Evolutionary conservation across 2,329 filamentous ascomycete species (phyloP), one percentile per base, ranked within the genome.

Genomic region (Alternaria brassicae): DNA sequence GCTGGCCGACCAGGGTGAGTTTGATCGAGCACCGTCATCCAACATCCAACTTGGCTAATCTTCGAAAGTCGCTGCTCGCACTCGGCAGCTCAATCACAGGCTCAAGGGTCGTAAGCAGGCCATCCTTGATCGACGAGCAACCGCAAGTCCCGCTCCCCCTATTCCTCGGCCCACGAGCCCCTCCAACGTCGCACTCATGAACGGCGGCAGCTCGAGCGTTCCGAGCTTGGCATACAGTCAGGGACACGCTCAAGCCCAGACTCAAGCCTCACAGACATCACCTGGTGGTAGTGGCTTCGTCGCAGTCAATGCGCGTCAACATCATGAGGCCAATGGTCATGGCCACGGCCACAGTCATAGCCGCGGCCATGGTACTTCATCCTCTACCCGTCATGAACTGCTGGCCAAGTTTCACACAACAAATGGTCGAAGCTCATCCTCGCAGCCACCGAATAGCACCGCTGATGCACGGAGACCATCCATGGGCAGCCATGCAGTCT

Each of bases 81-180:
- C 92, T 12, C 85, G 91, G 37, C 91, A 94, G 75, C 84, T 96
- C 17, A 93, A 93, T 67, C 92, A 95, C 72, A 87, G 90, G 41
- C 80, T 96, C 49, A 91, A 90, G 72, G 89, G 89, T 48, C 88
- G 91, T 50, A 89, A 88, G 70, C 87, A 86, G 53, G 90, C 89
- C n/a, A 91, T 93, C 62, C 81, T 89, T 47, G 85, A 86, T 55
- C 84, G 90, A 34, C 84, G 89, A 56, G 83, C 84, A 19, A 80
- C 78, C 9, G 81, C 86, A 57, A 80, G 76, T 56, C 77, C 77
- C 27, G 70, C 67, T 13, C 67, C 73, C 25, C 70, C 72, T 8
- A 60, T 73, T 13, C 48, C 59, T 15, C 77, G 78, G 17, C 72
- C 76, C 1, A 62, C 77, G 9, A 79, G 77, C 49, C 78, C 78